phyloP scores from a whole-genome alignment of 1,284 basidiomycete species.

The Marasmius oreades region DNA sequence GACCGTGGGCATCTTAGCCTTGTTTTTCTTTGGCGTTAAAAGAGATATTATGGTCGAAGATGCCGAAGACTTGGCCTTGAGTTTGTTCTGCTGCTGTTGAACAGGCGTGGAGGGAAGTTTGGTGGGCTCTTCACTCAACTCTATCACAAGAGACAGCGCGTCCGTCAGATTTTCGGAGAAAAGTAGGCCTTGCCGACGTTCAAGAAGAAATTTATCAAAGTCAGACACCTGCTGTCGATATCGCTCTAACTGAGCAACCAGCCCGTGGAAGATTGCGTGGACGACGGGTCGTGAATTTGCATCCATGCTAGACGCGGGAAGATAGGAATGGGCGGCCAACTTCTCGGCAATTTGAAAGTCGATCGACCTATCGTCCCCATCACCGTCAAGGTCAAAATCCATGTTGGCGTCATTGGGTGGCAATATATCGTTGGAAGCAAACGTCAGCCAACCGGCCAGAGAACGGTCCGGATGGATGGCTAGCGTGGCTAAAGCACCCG shows the following conservation, averaged over 20 bases:
- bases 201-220: conserved; percentile 83
- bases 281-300: conserved; percentile 73
- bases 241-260: conserved; percentile 75
- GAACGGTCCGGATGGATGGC: conserved; percentile 84
- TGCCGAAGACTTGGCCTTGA: conserved; percentile 50
- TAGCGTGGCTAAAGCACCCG: conserved; percentile 75
- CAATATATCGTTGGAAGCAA: conserved; percentile 40
- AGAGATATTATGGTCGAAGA: conserved; percentile 71
- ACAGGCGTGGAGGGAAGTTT: conserved; percentile 19
- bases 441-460: conserved; percentile 85
- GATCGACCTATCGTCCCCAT: conserved; percentile 74
- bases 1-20: conserved; percentile 29
- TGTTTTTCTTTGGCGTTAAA: conserved; percentile 72
- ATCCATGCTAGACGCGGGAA: conserved; percentile 66
- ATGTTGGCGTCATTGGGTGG: conserved; percentile 19
- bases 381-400: conserved; percentile 35
- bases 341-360: conserved; percentile 69
- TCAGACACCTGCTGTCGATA: conserved; percentile 73
- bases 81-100: conserved; percentile 34
- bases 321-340: conserved; percentile 52
- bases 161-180: conserved; percentile 94
- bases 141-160: conserved; percentile 73
- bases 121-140: conserved; percentile 47
- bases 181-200: conserved; percentile 85
- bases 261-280: conserved; percentile 73